Evolutionary conservation across 768 basidiomycete genomes (phyloP), one percentile per base, ranked within the genome.

Genomic region (Leccinum uliginosum): DNA sequence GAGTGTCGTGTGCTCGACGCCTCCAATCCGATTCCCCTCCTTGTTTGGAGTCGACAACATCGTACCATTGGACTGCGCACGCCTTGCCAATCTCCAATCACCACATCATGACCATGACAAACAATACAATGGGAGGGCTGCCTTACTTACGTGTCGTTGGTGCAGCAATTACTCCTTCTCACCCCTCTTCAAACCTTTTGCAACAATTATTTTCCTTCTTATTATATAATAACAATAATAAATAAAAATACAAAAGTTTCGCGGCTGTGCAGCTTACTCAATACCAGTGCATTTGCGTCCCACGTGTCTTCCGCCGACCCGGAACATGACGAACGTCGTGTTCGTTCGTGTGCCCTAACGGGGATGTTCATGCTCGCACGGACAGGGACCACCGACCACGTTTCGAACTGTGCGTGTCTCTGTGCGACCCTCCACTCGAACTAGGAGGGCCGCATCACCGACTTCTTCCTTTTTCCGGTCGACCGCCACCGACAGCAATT

Each of bases 1-100:
- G 40, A 26, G 17, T 4, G 54, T 63, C 53, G 48, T 38, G 59
- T 64, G 55, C 32, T 15, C 32, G 17, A 19, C 21, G 21, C 32
- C 32, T 26, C 21, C 3, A 27, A 11, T 51, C 24, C 50, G 24
- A 34, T 30, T 26, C 47, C 30, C 52, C 19, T 30, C 47, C 45
- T 19, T 8, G 15, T n/a, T 54, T 51, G 34, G 27, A 38, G 45
- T 34, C 45, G 8, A 43, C 23, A 47, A 46, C 48, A 46, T 35
- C 3, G 52, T n/a, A 5, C 5, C 21, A 23, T 24, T 21, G 27
- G 10, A 11, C 27, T 24, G 17, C 21, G 43, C 27, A 38, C 35
- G 35, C 17, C 35, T 9, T 40, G 38, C 38, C 35, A 38, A 17
- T 38, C 35, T 8, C 35, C 35, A 38, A 38, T 38, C 35, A 17